Evolutionary conservation across 768 basidiomycete genomes (phyloP), one percentile per base, ranked within the genome.

Genomic region (Trametes cinnabarina): DNA sequence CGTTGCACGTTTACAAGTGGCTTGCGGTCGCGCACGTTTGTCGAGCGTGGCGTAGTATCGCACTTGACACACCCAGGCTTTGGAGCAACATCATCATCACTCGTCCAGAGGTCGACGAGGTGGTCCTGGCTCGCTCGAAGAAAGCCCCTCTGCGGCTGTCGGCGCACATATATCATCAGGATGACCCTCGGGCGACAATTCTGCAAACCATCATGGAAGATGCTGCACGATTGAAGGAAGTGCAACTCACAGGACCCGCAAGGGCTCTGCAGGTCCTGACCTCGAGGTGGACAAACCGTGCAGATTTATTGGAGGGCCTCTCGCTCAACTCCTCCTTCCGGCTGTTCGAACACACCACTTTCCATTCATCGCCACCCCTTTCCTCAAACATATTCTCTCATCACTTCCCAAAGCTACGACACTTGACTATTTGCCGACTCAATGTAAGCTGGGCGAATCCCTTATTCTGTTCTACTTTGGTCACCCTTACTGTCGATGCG

Each of bases 21-120:
- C 54, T 54, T 11, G 7, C 53, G 3, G 26, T 60, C 2, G 26
- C 53, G 6, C 48, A 54, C 22, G 58, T 60, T 23, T 60, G 58
- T 35, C 48, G 52, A 23, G 22, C 28, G 6, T 60, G 58, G 58
- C 58, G 53, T 17, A 30, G 20, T 10, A 49, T 60, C 15, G 58
- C 58, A 2, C 58, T 60, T 5, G 30, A 32, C 20, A 46, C 52
- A 1, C 52, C 58, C 2, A 37, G 52, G 10, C 40, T 60, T 20
- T 60, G 58, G 58, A 55, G 58, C 47, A 19, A 28, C 3, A 49
- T 60, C 32, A 34, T 55, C 20, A 8, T 60, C n/a, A 47, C 32
- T 8, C 20, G 14, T 3, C 32, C 49, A 17, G 34, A 49, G 11
- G 32, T 44, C 1, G 48, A 43, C n/a, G 5, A 15, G 17, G 48